These are phyloP conservation scores for Neurospora sp. DNA, from an alignment of 495 filamentous ascomycete genomes.

Conservation along the genomic window DNA sequence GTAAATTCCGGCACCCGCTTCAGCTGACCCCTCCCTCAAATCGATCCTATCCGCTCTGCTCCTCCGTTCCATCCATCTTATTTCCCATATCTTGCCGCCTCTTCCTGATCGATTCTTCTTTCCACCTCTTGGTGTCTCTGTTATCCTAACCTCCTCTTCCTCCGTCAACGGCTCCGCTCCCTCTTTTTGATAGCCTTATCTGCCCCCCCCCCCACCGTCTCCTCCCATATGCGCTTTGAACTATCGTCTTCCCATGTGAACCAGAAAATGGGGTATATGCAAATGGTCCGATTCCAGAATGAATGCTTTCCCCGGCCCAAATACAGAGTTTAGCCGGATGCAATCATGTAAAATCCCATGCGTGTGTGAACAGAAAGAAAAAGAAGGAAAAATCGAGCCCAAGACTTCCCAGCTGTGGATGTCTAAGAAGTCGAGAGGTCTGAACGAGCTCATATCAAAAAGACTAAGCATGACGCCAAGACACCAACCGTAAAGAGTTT, in stretches of 20 bases:
- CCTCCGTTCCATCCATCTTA: background rate
- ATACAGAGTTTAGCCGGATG: constrained; percentile 4
- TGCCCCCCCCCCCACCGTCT: background rate
- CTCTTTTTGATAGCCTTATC: background rate
- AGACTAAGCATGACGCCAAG: constrained; percentile 3
- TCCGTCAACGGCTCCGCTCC: background rate
- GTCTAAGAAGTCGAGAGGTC: background rate
- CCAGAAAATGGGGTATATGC: constrained; percentile 12
- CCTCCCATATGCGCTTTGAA: background rate
- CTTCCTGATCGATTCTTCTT: background rate
- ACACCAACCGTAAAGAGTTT: background rate
- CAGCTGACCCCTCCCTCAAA: background rate
- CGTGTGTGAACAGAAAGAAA: constrained; percentile 1
- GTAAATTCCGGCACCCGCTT: background rate
- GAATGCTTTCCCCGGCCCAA: background rate
- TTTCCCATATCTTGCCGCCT: background rate
- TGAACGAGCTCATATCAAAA: background rate
- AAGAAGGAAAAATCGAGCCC: background rate
- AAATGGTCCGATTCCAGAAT: constrained; percentile 11
- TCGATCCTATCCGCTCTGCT: background rate
- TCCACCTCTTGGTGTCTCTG: background rate
- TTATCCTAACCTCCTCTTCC: background rate
- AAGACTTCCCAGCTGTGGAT: background rate
- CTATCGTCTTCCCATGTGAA: background rate
- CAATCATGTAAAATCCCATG: background rate